phyloP scores from a whole-genome alignment of 1,139 yeast genomes.

The Geotrichum klebahnii region DNA sequence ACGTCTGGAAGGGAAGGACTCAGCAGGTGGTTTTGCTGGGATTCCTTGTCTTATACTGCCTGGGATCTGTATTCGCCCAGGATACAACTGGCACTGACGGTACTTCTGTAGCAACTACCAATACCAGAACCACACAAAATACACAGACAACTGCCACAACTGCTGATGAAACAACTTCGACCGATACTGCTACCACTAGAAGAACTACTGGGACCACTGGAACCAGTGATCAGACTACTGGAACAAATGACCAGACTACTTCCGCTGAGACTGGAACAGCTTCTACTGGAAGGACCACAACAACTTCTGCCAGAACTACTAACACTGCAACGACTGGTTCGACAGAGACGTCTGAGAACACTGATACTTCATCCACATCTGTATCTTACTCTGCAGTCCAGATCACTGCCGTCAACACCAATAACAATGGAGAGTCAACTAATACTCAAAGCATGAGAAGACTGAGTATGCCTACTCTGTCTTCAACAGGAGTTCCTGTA shows the following conservation, averaged over 20 bases:
- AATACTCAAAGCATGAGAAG: not conserved
- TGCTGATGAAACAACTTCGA: not conserved
- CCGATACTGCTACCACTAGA: slow-evolving; percentile 1
- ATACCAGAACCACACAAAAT: no score
- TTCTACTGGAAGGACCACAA: not conserved
- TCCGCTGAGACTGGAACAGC: not conserved
- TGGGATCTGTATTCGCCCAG: no score
- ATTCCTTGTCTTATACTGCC: not conserved
- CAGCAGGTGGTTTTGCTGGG: not conserved
- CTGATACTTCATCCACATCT: slow-evolving; percentile 4
- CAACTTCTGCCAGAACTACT: slow-evolving; percentile 5
- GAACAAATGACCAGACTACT: not conserved
- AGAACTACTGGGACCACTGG: not conserved
- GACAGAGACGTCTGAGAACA: not conserved
- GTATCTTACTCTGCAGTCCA: slow-evolving; percentile 9
- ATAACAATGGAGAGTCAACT: not conserved
- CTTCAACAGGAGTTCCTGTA: slow-evolving; percentile 37
- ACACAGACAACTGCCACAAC: slow-evolving; percentile 1
- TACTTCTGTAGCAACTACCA: no score
- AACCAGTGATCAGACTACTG: no score
- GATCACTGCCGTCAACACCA: slow-evolving; percentile 13
- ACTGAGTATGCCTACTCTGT: slow-evolving; percentile 25
- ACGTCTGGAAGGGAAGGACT: not conserved
- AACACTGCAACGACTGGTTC: not conserved
- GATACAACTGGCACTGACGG: no score